Conservation (phyloP, 2,329 filamentous ascomycete species). For the Pestalotiopsis fici region DNA sequence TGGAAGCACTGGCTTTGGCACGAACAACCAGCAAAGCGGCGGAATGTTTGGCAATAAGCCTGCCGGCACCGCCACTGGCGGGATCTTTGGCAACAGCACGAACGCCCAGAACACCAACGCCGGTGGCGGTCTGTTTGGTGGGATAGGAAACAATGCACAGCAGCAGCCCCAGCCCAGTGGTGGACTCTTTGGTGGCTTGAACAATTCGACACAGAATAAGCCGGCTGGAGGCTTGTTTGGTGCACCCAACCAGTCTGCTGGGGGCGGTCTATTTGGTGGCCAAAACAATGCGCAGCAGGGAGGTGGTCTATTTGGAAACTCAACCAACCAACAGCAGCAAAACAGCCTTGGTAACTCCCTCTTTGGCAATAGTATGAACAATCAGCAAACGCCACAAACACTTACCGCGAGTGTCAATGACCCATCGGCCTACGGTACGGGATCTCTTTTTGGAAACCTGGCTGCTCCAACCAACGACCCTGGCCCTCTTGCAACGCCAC, state of each 20-base stretch:
- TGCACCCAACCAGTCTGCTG: slow-evolving; percentile 39
- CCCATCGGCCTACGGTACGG: slow-evolving; percentile 85
- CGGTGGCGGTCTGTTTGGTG: slow-evolving; percentile 54
- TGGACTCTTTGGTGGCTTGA: slow-evolving; percentile 51
- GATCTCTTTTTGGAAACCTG: slow-evolving; percentile 80
- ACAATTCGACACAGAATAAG: slow-evolving; percentile 52
- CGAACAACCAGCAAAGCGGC: slow-evolving; percentile 33
- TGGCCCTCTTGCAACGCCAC: slow-evolving; percentile 87
- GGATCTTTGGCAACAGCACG: slow-evolving; percentile 44
- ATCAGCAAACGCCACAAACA: slow-evolving; percentile 56
- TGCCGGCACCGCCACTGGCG: slow-evolving; percentile 29
- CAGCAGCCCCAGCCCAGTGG: slow-evolving; percentile 33
- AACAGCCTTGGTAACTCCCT: slow-evolving; percentile 53
- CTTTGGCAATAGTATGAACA: slow-evolving; percentile 56
- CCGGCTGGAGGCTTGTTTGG: slow-evolving; percentile 51
- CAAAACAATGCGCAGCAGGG: slow-evolving; percentile 45
- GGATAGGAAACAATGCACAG: slow-evolving; percentile 35
- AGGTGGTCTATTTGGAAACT: slow-evolving; percentile 46
- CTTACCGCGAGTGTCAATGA: slow-evolving; percentile 81
- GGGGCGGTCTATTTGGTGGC: slow-evolving; percentile 56
- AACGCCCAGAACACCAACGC: slow-evolving; percentile 35
- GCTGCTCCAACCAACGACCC: slow-evolving; percentile 61
- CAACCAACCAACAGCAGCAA: slow-evolving; percentile 51
- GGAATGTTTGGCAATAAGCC: slow-evolving; percentile 46
- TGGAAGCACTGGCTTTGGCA: slow-evolving; percentile 29